These are phyloP conservation scores for Naganishia antarctica DNA, from an alignment of 768 basidiomycete genomes.

Conservation along the genomic window DNA sequence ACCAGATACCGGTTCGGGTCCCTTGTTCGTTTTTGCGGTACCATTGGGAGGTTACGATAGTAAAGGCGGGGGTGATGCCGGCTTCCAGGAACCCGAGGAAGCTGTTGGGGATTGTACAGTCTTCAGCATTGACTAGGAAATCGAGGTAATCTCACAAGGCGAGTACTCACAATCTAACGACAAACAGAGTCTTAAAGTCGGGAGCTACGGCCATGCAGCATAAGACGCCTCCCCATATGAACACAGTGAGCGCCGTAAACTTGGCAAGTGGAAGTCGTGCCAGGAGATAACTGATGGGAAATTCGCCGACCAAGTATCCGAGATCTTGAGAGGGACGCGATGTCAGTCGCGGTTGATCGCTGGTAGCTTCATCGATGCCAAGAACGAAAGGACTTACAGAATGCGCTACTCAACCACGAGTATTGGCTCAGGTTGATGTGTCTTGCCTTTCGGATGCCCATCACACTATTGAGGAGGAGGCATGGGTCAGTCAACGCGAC, in stretches of 20 bases:
- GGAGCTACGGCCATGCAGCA: conserved; percentile 23
- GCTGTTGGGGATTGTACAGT: too few relatives aligned
- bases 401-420: conserved; percentile 21
- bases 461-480: conserved; percentile 22
- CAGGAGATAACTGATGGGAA: conserved; percentile 22
- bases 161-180: conserved; percentile 26
- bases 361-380: background rate
- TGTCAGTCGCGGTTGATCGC: too few relatives aligned
- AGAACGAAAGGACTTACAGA: background rate
- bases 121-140: too few relatives aligned
- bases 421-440: conserved; percentile 24
- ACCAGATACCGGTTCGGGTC: conserved; percentile 12
- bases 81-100: conserved; percentile 22
- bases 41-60: conserved; percentile 11
- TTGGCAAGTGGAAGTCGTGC: conserved; percentile 26
- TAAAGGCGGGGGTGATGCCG: conserved; percentile 23
- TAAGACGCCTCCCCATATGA: conserved; percentile 29
- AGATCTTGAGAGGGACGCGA: background rate
- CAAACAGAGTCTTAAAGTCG: conserved; percentile 21
- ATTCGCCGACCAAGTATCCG: conserved; percentile 28
- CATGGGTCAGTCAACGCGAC: too few relatives aligned
- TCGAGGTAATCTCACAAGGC: too few relatives aligned
- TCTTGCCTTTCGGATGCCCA: conserved; percentile 27
- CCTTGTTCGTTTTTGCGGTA: conserved; percentile 22
- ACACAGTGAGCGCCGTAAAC: conserved; percentile 19